phyloP scores from a whole-genome alignment of 176 grass and related monocot species.

The Oryza glaberrima region DNA sequence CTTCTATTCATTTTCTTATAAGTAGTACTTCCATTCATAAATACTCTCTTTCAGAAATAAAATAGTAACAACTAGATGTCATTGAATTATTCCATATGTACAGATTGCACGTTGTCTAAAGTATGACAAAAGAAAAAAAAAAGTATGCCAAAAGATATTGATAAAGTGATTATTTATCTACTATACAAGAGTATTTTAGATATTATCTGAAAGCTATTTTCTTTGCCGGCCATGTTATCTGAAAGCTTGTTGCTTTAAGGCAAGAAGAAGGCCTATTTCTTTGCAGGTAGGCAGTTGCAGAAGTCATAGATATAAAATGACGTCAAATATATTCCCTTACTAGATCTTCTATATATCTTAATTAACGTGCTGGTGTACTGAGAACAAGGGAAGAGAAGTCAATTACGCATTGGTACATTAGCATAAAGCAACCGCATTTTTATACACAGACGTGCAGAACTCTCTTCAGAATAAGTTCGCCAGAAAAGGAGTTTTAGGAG shows the following conservation, averaged over 20 bases:
- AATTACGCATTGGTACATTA: slow-evolving; percentile 7
- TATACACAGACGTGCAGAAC: neutral
- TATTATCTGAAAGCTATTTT: neutral
- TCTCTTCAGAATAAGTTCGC: neutral
- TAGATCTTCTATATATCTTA: slow-evolving; percentile 1
- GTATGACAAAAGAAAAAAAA: neutral
- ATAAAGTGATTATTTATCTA: neutral
- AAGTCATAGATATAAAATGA: neutral
- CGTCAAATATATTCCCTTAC: neutral
- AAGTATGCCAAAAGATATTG: neutral
- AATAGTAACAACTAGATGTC: neutral
- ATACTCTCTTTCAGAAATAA: neutral
- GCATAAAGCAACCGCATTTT: slow-evolving; percentile 20
- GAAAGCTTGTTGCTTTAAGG: neutral
- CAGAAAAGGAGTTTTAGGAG: slow-evolving; percentile 4
- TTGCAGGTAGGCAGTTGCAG: neutral
- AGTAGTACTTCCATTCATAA: neutral
- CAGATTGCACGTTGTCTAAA: neutral
- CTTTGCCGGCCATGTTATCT: no score
- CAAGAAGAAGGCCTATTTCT: slow-evolving; percentile 21
- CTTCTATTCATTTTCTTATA: neutral
- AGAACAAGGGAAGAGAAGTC: slow-evolving; percentile 29
- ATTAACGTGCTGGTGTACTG: neutral
- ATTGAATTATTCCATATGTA: neutral
- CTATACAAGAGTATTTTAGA: neutral